Conservation (phyloP, 2,329 filamentous ascomycete genomes). For the Colletotrichum sp. region DNA sequence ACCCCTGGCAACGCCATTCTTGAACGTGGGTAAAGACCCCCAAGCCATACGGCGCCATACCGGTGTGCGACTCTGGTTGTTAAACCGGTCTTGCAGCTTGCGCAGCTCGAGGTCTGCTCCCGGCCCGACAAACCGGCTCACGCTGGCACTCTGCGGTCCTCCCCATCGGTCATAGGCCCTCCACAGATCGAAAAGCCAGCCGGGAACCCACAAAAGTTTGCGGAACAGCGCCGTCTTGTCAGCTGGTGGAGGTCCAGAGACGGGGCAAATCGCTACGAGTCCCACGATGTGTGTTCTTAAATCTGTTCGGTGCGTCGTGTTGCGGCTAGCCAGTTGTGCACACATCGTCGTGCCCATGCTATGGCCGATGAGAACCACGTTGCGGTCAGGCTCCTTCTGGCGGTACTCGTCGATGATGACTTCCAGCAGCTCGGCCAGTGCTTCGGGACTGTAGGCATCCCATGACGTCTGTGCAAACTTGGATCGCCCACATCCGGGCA, state of each 20-base stretch:
- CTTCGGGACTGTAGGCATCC: slow-evolving; percentile 80
- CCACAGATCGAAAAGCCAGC: slow-evolving; percentile 76
- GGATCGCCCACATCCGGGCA: slow-evolving; percentile 89
- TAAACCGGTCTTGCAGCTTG: slow-evolving; percentile 74
- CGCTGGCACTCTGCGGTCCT: slow-evolving; percentile 78
- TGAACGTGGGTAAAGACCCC: slow-evolving; percentile 69
- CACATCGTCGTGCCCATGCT: slow-evolving; percentile 88
- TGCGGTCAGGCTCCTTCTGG: slow-evolving; percentile 68
- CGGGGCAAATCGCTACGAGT: slow-evolving; percentile 82
- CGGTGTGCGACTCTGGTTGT: slow-evolving; percentile 80
- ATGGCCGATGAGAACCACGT: slow-evolving; percentile 82
- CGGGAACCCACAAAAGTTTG: slow-evolving; percentile 71
- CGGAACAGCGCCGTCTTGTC: slow-evolving; percentile 51
- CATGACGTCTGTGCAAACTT: slow-evolving; percentile 72
- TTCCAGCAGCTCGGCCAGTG: slow-evolving; percentile 77
- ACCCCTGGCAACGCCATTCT: slow-evolving; percentile 55
- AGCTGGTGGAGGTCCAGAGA: slow-evolving; percentile 66
- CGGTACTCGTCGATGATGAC: slow-evolving; percentile 76
- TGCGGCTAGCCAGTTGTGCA: slow-evolving; percentile 67
- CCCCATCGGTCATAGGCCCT: slow-evolving; percentile 80
- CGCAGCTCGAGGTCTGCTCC: slow-evolving; percentile 70
- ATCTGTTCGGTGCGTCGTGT: slow-evolving; percentile 48
- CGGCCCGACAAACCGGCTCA: slow-evolving; percentile 76
- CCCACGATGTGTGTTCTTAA: slow-evolving; percentile 73
- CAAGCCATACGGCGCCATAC: slow-evolving; percentile 84